Conservation (phyloP, 2,329 filamentous ascomycete genomes). For the Mycosphaerella sp. region DNA sequence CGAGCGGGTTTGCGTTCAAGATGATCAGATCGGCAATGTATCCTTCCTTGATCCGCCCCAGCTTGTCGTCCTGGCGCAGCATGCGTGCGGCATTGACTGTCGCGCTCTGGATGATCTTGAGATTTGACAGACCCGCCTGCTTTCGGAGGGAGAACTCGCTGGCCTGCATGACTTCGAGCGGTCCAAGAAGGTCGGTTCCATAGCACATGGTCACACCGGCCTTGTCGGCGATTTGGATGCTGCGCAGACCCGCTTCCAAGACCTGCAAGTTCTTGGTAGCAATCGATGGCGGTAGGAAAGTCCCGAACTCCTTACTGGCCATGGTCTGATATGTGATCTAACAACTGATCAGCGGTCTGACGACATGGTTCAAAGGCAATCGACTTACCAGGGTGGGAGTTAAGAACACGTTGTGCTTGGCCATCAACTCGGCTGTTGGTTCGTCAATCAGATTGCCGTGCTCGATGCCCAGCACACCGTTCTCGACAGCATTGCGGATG, state of each 20-base stretch:
- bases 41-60: slow-evolving; percentile 48
- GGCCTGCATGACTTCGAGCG: slow-evolving; percentile 44
- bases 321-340: slow-evolving; percentile 44
- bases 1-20: slow-evolving; percentile 48
- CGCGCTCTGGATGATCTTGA: slow-evolving; percentile 46
- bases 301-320: slow-evolving; percentile 40
- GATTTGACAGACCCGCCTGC: slow-evolving; percentile 38
- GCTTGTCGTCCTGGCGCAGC: slow-evolving; percentile 40
- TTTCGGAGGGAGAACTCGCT: slow-evolving; percentile 45
- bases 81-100: slow-evolving; percentile 50
- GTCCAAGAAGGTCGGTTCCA: slow-evolving; percentile 51
- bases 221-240: slow-evolving; percentile 45
- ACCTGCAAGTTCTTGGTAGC: slow-evolving; percentile 49
- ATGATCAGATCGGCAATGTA: slow-evolving; percentile 51
- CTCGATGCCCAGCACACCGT: slow-evolving; percentile 52
- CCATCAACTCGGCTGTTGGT: slow-evolving; percentile 47
- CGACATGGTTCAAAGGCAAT: neutral
- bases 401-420: slow-evolving; percentile 43
- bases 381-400: slow-evolving; percentile 47
- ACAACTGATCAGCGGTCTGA: neutral
- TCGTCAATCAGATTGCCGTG: slow-evolving; percentile 59
- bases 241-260: slow-evolving; percentile 42
- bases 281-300: slow-evolving; percentile 41
- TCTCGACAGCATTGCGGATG: slow-evolving; percentile 50
- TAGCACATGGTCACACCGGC: slow-evolving; percentile 52